A percentile compares a stretch with the other conserved stretches of the same genome.
phyloP scores from a whole-genome alignment of 306 rosid species.

The Fragaria vesca region DNA sequence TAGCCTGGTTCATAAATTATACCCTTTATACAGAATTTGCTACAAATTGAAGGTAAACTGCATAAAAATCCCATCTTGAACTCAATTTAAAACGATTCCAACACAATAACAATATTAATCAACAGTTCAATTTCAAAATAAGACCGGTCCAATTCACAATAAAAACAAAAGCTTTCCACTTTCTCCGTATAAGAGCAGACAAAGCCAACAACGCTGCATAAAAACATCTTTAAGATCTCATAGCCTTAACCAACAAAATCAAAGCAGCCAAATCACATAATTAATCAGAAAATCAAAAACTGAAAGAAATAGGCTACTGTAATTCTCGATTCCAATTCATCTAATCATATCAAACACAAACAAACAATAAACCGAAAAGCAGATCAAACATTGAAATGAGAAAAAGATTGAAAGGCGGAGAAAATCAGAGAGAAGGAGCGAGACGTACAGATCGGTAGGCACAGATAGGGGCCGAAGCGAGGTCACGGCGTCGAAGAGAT shows the following conservation, averaged over 20 bases:
- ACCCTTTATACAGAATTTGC: background rate
- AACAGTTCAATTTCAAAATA: background rate
- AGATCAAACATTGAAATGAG: background rate
- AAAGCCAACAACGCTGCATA: too few species aligned
- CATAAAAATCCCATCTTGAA: background rate
- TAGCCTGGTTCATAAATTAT: background rate
- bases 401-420: background rate
- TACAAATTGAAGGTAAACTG: too few species aligned
- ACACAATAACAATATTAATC: background rate
- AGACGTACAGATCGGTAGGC: slow-evolving; percentile 61
- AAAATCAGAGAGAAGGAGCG: background rate
- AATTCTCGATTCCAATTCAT: background rate
- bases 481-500: slow-evolving; percentile 35
- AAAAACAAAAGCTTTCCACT: too few species aligned
- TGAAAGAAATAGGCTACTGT: too few species aligned
- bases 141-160: background rate
- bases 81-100: background rate
- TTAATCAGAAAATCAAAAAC: background rate
- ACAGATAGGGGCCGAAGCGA: slow-evolving; percentile 29
- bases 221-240: too few species aligned
- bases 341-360: background rate
- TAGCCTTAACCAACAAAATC: background rate
- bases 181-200: too few species aligned
- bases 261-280: background rate
- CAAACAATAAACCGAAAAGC: background rate